phyloP scores from a whole-genome alignment of 2,329 filamentous ascomycete species.

The Cryphonectria parasitica region DNA sequence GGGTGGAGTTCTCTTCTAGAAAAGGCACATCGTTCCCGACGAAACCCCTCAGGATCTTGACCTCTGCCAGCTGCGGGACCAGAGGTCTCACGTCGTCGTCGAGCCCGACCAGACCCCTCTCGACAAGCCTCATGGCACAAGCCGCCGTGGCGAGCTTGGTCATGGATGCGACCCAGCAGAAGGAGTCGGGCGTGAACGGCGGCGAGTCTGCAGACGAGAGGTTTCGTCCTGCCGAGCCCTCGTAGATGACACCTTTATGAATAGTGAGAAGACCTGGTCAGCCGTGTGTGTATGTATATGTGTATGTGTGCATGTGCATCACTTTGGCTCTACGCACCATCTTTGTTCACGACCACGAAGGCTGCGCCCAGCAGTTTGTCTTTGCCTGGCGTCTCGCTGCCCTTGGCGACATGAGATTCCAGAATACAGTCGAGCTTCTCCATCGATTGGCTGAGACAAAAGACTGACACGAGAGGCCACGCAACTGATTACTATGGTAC shows the following conservation, averaged over 20 bases:
- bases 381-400: constrained; percentile 34
- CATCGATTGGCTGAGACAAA: constrained; percentile 1
- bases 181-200: constrained; percentile 37
- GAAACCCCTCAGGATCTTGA: constrained; percentile 43
- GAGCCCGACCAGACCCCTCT: constrained; percentile 38
- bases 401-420: constrained; percentile 34
- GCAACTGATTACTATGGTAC: neutral
- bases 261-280: neutral
- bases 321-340: constrained; percentile 34
- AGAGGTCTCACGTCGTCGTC: constrained; percentile 41
- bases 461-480: neutral
- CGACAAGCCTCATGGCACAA: constrained; percentile 44
- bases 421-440: constrained; percentile 35
- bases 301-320: neutral
- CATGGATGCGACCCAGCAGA: constrained; percentile 43
- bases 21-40: constrained; percentile 41
- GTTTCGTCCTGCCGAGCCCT: constrained; percentile 40
- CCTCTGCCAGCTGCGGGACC: constrained; percentile 38
- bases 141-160: constrained; percentile 44
- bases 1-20: constrained; percentile 41
- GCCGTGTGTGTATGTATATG: neutral
- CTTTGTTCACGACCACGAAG: constrained; percentile 40
- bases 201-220: constrained; percentile 31
- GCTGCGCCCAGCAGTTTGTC: constrained; percentile 44
- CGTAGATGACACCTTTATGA: constrained; percentile 39